Conservation (phyloP, 371 early-diverging fungal genomes). For the Mucor indicus region DNA sequence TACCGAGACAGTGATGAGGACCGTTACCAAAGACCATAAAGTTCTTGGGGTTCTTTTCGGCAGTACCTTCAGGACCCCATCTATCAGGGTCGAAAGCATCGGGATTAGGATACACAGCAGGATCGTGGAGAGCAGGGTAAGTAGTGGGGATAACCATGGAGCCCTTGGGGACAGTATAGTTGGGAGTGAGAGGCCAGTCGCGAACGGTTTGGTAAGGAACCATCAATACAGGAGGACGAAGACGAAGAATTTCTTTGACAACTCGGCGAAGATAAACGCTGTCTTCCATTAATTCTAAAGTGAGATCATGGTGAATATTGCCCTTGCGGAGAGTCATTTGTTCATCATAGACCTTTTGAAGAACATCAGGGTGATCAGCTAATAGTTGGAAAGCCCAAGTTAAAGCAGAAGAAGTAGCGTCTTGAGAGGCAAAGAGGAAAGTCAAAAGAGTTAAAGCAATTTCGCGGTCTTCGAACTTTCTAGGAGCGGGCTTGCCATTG, state of each 20-base stretch:
- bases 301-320: slow-evolving; percentile 23
- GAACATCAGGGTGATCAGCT: slow-evolving; percentile 50
- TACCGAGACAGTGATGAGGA: slow-evolving; percentile 39
- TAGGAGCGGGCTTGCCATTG: slow-evolving; percentile 37
- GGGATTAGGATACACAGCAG: slow-evolving; percentile 32
- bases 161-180: slow-evolving; percentile 45
- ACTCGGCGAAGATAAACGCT: slow-evolving; percentile 46
- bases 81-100: slow-evolving; percentile 39
- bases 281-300: slow-evolving; percentile 43
- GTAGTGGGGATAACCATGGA: slow-evolving; percentile 42
- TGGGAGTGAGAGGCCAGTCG: slow-evolving; percentile 41
- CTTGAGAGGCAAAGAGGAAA: slow-evolving; percentile 51
- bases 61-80: slow-evolving; percentile 35
- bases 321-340: slow-evolving; percentile 35
- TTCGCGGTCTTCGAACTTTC: slow-evolving; percentile 46
- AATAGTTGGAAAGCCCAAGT: slow-evolving; percentile 53
- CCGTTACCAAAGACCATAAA: slow-evolving; percentile 40
- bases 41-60: slow-evolving; percentile 37
- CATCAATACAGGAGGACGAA: slow-evolving; percentile 54
- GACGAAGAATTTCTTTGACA: slow-evolving; percentile 47
- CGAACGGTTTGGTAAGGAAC: slow-evolving; percentile 48
- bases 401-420: slow-evolving; percentile 52
- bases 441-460: slow-evolving; percentile 49
- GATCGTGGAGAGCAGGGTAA: slow-evolving; percentile 40
- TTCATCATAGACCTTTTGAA: slow-evolving; percentile 41